These are phyloP conservation scores for Bruguiera hainesii DNA, from an alignment of 441 rosid species.

Conservation along the genomic window DNA sequence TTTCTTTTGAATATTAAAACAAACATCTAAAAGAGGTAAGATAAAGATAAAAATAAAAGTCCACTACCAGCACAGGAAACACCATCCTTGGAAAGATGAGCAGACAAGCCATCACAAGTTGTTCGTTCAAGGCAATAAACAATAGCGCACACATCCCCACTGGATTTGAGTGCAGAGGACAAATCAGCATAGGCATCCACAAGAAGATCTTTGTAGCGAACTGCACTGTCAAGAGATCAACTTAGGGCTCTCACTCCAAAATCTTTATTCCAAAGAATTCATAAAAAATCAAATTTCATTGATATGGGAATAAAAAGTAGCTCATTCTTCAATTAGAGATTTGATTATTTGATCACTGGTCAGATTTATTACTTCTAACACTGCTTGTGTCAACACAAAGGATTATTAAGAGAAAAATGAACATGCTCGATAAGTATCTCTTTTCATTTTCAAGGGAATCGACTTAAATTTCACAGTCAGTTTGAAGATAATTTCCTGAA, in stretches of 20 bases:
- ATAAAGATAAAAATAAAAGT: conserved; percentile 1
- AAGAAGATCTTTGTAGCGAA: conserved; percentile 86
- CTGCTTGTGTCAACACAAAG: too few species aligned
- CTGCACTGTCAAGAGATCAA: conserved; percentile 44
- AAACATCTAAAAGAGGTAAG: conserved; percentile 5
- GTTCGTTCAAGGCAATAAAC: conserved; percentile 95
- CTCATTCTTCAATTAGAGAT: too few species aligned
- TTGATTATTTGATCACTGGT: too few species aligned
- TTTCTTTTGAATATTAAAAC: not conserved
- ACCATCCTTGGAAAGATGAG: conserved; percentile 65
- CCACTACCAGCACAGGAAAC: conserved; percentile 79
- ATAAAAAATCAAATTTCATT: too few species aligned
- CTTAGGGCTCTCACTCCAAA: conserved; percentile 20
- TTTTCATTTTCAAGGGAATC: too few species aligned
- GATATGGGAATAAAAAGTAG: too few species aligned
- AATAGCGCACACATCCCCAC: conserved; percentile 76
- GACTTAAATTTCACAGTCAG: too few species aligned
- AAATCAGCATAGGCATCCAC: conserved; percentile 74
- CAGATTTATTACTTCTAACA: too few species aligned
- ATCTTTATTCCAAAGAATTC: not conserved
- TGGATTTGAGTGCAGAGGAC: conserved; percentile 58
- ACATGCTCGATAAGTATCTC: too few species aligned
- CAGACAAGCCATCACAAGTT: conserved; percentile 83
- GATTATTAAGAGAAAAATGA: too few species aligned
- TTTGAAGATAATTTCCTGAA: too few species aligned